Evolutionary conservation across 139 green algal species (phyloP).

Genomic region (Bryopsis sp.): DNA sequence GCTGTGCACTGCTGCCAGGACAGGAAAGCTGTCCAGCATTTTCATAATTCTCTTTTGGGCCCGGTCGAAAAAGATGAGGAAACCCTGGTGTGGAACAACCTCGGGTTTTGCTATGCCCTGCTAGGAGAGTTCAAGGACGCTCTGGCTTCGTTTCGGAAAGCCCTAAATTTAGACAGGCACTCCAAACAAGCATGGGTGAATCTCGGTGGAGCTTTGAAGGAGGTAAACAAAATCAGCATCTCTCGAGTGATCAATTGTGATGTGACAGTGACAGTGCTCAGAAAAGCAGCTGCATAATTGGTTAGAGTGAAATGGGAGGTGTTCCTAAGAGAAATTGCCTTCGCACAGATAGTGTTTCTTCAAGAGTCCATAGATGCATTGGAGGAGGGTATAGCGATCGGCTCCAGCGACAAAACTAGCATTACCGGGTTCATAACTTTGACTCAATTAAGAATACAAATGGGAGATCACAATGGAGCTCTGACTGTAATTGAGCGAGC

Average conservation of each 20-base stretch:
- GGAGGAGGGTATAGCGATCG: background rate
- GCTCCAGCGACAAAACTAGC: background rate
- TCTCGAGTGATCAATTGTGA: no score
- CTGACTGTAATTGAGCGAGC: background rate
- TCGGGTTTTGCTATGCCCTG: background rate
- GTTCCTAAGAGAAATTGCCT: no score
- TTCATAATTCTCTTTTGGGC: no score
- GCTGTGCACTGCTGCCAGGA: no score
- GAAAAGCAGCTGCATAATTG: no score
- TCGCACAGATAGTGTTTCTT: background rate
- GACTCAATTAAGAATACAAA: background rate
- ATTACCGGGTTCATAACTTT: background rate
- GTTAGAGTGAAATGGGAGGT: no score
- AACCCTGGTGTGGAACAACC: background rate
- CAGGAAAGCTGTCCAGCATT: no score
- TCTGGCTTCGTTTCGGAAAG: background rate
- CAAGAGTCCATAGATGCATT: background rate
- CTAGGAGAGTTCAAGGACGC: background rate
- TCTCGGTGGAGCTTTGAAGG: slow-evolving; percentile 37
- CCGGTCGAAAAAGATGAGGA: no score
- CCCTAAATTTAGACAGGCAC: slow-evolving; percentile 21
- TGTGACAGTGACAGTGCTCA: no score
- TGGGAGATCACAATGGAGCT: background rate
- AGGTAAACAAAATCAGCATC: slow-evolving; percentile 21
- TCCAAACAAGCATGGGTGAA: slow-evolving; percentile 37